These are phyloP conservation scores for Trypethelium eluteriae DNA, from an alignment of 495 filamentous ascomycete species.

Conservation along the genomic window DNA sequence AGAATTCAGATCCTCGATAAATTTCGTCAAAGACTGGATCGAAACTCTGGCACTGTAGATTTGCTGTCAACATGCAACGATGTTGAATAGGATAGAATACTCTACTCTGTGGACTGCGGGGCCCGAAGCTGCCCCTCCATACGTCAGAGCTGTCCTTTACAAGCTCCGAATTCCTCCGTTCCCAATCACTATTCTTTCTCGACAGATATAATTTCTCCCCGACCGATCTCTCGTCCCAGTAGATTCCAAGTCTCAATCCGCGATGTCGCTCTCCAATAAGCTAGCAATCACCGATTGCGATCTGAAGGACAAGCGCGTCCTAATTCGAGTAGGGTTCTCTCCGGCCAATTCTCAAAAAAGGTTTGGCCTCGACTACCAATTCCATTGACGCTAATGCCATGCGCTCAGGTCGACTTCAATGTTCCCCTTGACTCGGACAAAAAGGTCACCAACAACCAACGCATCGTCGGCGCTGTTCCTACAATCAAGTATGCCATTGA, in stretches of 20 bases:
- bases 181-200: neutral
- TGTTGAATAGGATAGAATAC: no score
- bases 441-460: slow-evolving; percentile 96
- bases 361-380: no score
- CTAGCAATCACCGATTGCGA: slow-evolving; percentile 93
- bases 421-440: slow-evolving; percentile 85
- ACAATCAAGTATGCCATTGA: slow-evolving; percentile 98
- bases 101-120: no score
- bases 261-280: slow-evolving; percentile 98
- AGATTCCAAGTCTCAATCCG: slow-evolving; percentile 25
- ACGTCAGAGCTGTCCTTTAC: neutral
- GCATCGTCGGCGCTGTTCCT: slow-evolving; percentile 92
- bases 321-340: slow-evolving; percentile 72
- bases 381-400: slow-evolving; percentile 12
- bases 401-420: slow-evolving; percentile 90
- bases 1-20: no score
- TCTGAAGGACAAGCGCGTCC: slow-evolving; percentile 93
- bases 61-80: no score
- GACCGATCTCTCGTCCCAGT: neutral
- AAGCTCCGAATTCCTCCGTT: neutral
- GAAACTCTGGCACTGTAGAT: no score
- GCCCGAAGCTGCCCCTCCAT: no score
- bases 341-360: neutral
- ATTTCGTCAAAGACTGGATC: no score
- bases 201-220: no score